Evolutionary conservation across 2,329 filamentous ascomycete genomes (phyloP), one percentile per base, ranked within the genome.

Genomic region (Fusarium lateritium): DNA sequence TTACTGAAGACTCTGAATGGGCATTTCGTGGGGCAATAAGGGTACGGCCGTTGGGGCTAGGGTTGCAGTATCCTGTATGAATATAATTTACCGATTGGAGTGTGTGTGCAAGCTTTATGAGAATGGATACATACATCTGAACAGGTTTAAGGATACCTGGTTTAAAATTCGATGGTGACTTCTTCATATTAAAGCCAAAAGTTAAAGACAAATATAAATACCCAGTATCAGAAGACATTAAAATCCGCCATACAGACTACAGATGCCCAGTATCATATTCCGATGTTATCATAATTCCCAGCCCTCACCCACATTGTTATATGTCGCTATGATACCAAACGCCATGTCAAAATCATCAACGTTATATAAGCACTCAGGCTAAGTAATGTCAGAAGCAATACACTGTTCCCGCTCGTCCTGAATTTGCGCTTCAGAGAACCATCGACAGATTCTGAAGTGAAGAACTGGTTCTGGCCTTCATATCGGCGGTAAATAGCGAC

Each of bases 381-480:
- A 65, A 91, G 75, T 10, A 76, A 69, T 3, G 86, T 88, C 70
- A 91, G 79, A 36, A 91, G 75, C 2, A 87, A 78, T 21, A 91
- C 88, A 52, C 86, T 89, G 73, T 89, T 89, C 26, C 88, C 88
- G 66, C 86, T 89, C 21, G 89, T 91, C 65, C 88, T 84, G 70
- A 91, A 91, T 75, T 85, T 88, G 75, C 79, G 84, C 24, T 82
- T 81, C 42, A 77, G 56, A 47, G 73, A 72, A 40, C 77, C 80
- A 49, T 78, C 77, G 10, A 52, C 53, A 15, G 73, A 74, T 58
- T 77, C 77, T 43, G 76, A 73, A 44, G 85, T 88, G 80, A 98
- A 98, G 82, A 99, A 98, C 80, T 98, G 95, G 69, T 90, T 88
- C 76, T 98, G 97, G 59, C 96, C 94, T 80, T 98, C 93, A 76